These are phyloP conservation scores for Eimeria zaria DNA, from an alignment of 169 alveolate species.

Conservation along the genomic window DNA sequence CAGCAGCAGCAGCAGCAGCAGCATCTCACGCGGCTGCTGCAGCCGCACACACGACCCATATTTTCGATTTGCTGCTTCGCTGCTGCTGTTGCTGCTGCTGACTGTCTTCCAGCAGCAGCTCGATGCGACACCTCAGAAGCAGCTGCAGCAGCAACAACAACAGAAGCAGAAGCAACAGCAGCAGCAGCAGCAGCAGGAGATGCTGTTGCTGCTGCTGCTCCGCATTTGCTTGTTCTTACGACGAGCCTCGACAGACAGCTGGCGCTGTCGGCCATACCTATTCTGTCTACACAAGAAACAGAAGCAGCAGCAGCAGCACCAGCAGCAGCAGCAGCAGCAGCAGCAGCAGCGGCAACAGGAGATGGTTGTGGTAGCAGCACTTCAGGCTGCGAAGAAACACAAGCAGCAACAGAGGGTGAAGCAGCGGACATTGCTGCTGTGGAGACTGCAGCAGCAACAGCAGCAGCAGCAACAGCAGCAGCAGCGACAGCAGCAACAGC, in stretches of 20 bases:
- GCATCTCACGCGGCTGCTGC: constrained; percentile 34
- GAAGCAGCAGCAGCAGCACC: constrained; percentile 9
- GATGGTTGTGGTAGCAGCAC: no score
- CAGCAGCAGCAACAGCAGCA: neutral
- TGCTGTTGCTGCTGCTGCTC: constrained; percentile 5
- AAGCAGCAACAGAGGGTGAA: neutral
- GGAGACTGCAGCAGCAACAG: no score
- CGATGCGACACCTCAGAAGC: neutral
- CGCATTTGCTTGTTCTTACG: constrained; percentile 26
- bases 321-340: constrained; percentile 33
- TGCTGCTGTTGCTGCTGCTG: constrained; percentile 1
- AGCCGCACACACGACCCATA: constrained; percentile 67
- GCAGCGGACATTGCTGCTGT: no score
- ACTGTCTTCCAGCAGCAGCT: neutral
- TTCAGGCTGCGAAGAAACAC: no score
- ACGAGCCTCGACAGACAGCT: constrained; percentile 36
- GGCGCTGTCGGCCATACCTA: neutral
- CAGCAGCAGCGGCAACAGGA: constrained; percentile 17
- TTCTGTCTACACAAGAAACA: neutral
- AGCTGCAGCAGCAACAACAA: neutral
- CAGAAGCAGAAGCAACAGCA: constrained; percentile 18
- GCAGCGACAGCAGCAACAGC: neutral
- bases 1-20: constrained; percentile 65
- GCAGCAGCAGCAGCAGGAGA: constrained; percentile 32
- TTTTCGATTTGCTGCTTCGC: constrained; percentile 60